Conservation (phyloP, 495 filamentous ascomycete species). For the Platismatia glauca region DNA sequence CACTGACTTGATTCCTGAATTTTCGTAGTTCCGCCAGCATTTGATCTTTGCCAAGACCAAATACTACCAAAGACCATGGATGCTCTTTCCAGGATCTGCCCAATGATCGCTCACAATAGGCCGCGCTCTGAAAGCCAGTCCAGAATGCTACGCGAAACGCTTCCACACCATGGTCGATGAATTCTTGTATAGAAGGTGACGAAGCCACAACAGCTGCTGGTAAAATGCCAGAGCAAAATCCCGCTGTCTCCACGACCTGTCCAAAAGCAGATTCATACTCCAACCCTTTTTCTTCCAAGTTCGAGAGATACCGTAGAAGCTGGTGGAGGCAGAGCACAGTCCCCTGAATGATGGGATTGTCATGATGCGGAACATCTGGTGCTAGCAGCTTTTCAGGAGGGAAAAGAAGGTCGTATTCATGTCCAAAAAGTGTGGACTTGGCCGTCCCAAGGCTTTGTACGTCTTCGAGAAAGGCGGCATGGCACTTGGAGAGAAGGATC, state of each 20-base stretch:
- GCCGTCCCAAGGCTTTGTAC: neutral
- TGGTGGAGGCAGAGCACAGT: constrained; percentile 8
- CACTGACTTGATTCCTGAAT: no score
- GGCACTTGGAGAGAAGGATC: constrained; percentile 5
- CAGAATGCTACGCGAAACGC: constrained; percentile 1
- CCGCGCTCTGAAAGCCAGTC: neutral
- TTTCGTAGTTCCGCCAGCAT: no score
- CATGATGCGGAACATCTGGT: no score
- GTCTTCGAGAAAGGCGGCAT: constrained; percentile 13
- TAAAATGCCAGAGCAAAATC: constrained; percentile 9
- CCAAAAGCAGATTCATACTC: no score
- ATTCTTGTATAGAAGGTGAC: neutral
- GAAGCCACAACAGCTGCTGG: neutral
- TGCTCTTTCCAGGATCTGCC: no score
- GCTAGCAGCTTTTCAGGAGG: no score
- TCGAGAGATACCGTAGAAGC: constrained; percentile 6
- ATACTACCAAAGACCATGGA: no score
- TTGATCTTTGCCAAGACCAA: no score
- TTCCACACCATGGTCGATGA: neutral
- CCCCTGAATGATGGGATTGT: constrained; percentile 8
- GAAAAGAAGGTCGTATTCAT: no score
- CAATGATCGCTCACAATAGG: neutral
- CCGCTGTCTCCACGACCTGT: constrained; percentile 1
- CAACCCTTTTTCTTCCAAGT: no score
- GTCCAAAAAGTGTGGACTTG: no score